Conservation (phyloP, 2,329 filamentous ascomycete species). For the Aspergillus sp. region DNA sequence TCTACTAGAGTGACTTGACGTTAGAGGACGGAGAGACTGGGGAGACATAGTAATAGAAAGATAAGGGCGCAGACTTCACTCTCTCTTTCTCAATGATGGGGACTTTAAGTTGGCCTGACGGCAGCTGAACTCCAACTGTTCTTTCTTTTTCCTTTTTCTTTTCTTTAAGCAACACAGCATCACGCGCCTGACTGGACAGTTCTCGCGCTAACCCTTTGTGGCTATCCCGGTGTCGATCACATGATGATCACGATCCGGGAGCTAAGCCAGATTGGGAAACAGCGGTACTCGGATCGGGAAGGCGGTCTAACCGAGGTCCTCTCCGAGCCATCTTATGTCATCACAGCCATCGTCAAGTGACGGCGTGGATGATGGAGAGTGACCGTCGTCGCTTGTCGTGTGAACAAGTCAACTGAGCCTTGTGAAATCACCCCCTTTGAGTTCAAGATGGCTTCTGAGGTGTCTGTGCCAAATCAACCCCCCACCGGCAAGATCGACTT, state of each 20-base stretch:
- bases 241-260: conserved; percentile 3
- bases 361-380: background rate
- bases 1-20: background rate
- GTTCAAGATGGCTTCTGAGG: conserved; percentile 25
- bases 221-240: conserved; percentile 8
- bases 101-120: background rate
- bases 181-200: background rate
- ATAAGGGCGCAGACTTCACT: background rate
- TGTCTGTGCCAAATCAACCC: conserved; percentile 12
- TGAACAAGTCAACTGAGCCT: conserved; percentile 9
- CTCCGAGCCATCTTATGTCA: conserved; percentile 3
- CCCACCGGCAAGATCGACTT: conserved; percentile 33
- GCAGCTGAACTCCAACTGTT: background rate
- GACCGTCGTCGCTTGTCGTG: background rate
- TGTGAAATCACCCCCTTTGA: background rate
- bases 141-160: background rate
- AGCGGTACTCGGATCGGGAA: background rate
- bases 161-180: background rate
- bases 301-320: conserved; percentile 9
- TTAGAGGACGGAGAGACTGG: background rate
- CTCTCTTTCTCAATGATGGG: background rate
- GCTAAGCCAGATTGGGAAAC: conserved; percentile 8
- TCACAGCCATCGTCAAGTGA: background rate
- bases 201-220: conserved; percentile 6
- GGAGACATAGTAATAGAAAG: background rate